Percentiles rank a stretch among this genome's conserved stretches.
Conservation (phyloP, 2,329 filamentous ascomycete species). For the Alternaria angustiovoidea region DNA sequence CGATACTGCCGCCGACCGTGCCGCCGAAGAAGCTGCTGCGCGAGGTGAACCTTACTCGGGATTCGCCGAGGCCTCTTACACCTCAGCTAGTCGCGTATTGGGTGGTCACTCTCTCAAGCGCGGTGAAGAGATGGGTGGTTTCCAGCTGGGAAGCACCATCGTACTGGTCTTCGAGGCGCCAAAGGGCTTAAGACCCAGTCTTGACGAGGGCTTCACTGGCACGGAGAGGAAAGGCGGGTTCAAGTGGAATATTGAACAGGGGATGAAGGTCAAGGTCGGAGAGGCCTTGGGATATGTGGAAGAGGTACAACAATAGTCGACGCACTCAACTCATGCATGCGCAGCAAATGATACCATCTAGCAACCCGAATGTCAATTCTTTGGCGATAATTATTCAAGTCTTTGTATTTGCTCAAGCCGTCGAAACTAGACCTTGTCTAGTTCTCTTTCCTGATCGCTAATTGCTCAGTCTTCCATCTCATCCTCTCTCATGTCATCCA, state of each 20-base stretch:
- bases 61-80: constrained; percentile 91
- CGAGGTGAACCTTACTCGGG: constrained; percentile 86
- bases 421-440: too few species aligned
- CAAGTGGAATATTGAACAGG: constrained; percentile 86
- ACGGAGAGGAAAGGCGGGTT: constrained; percentile 72
- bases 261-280: constrained; percentile 87
- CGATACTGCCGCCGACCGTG: constrained; percentile 88
- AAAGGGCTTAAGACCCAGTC: constrained; percentile 62
- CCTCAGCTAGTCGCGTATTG: constrained; percentile 76
- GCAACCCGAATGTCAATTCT: background rate
- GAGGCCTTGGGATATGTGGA: constrained; percentile 81
- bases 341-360: constrained; percentile 7
- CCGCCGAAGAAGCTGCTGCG: constrained; percentile 78
- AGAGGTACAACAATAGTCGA: constrained; percentile 31
- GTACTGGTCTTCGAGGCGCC: constrained; percentile 97
- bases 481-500: too few species aligned
- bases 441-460: too few species aligned
- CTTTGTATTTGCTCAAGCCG: background rate
- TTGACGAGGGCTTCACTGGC: constrained; percentile 65
- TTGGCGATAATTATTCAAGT: background rate
- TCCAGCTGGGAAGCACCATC: constrained; percentile 93
- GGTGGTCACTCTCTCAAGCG: constrained; percentile 82
- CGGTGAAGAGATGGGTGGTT: constrained; percentile 98
- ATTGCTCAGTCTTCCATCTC: too few species aligned
- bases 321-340: background rate